Evolutionary conservation across 2,329 filamentous ascomycete species (phyloP).

Genomic region (Plenodomus lindquistii): DNA sequence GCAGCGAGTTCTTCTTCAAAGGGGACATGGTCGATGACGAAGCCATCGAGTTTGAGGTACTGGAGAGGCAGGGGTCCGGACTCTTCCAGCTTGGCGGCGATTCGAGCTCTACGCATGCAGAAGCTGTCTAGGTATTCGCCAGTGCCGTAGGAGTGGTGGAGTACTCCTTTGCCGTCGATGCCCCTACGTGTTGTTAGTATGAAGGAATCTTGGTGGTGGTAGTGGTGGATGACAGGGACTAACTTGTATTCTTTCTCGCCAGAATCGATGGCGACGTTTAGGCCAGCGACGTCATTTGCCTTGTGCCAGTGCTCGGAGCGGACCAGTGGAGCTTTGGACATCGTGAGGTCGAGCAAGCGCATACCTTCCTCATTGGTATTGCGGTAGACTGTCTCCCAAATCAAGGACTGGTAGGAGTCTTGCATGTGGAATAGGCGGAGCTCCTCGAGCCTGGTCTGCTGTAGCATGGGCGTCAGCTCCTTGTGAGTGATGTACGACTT

Average conservation of each 20-base stretch:
- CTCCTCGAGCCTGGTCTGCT: slow-evolving; percentile 28
- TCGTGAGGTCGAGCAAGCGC: slow-evolving; percentile 30
- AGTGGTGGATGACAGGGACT: slow-evolving; percentile 1
- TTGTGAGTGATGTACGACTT: slow-evolving; percentile 25
- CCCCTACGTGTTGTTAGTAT: slow-evolving; percentile 19
- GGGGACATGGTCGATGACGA: slow-evolving; percentile 38
- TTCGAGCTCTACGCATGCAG: slow-evolving; percentile 38
- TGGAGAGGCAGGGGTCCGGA: slow-evolving; percentile 24
- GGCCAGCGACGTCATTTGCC: slow-evolving; percentile 22
- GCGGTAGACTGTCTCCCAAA: slow-evolving; percentile 38
- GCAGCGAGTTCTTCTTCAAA: slow-evolving; percentile 32
- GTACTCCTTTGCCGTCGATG: slow-evolving; percentile 30
- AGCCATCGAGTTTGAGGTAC: slow-evolving; percentile 38
- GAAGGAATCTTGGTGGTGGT: neutral
- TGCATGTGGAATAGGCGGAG: slow-evolving; percentile 35
- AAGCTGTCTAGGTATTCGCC: slow-evolving; percentile 42
- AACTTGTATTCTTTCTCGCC: slow-evolving; percentile 30
- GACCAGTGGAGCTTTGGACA: slow-evolving; percentile 31
- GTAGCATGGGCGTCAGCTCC: slow-evolving; percentile 28
- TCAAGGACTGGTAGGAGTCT: slow-evolving; percentile 30
- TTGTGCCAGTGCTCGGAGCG: slow-evolving; percentile 28
- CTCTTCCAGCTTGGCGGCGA: slow-evolving; percentile 27
- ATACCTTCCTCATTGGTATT: slow-evolving; percentile 25
- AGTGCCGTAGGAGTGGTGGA: slow-evolving; percentile 31
- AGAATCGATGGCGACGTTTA: slow-evolving; percentile 20